phyloP scores from a whole-genome alignment of 257 asterid species.

The Nicotiana noctiflora region DNA sequence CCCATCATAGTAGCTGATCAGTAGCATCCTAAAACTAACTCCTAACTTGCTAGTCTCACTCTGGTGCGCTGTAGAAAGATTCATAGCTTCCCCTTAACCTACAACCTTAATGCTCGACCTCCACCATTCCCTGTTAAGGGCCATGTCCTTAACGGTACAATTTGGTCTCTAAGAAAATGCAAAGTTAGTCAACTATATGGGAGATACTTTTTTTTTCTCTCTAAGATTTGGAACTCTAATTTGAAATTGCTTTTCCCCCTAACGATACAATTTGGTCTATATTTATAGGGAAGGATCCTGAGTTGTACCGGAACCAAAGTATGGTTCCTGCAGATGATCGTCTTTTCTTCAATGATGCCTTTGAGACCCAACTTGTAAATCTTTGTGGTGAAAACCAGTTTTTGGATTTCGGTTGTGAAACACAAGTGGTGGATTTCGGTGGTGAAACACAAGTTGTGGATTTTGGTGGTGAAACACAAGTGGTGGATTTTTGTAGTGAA shows the following conservation, averaged over 20 bases:
- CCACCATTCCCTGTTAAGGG: too few species aligned
- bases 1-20: too few species aligned
- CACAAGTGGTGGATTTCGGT: slow-evolving; percentile 18
- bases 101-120: too few species aligned
- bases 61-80: too few species aligned
- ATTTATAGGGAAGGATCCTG: slow-evolving; percentile 27
- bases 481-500: slow-evolving; percentile 16
- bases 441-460: slow-evolving; percentile 21
- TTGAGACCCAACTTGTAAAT: slow-evolving; percentile 40
- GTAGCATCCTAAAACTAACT: too few species aligned
- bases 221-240: slow-evolving; percentile 4
- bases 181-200: too few species aligned
- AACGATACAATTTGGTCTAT: neutral
- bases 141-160: too few species aligned
- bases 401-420: slow-evolving; percentile 18
- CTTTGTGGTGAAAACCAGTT: slow-evolving; percentile 14
- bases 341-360: slow-evolving; percentile 40
- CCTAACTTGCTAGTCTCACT: too few species aligned
- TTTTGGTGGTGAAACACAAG: slow-evolving; percentile 19
- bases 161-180: too few species aligned
- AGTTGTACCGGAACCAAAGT: slow-evolving; percentile 17
- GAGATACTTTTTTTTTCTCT: neutral
- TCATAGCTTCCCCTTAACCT: too few species aligned
- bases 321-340: slow-evolving; percentile 39
- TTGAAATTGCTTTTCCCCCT: slow-evolving; percentile 13